Evolutionary conservation across 2,329 filamentous ascomycete species (phyloP).

Genomic region (Neurospora crassa): DNA sequence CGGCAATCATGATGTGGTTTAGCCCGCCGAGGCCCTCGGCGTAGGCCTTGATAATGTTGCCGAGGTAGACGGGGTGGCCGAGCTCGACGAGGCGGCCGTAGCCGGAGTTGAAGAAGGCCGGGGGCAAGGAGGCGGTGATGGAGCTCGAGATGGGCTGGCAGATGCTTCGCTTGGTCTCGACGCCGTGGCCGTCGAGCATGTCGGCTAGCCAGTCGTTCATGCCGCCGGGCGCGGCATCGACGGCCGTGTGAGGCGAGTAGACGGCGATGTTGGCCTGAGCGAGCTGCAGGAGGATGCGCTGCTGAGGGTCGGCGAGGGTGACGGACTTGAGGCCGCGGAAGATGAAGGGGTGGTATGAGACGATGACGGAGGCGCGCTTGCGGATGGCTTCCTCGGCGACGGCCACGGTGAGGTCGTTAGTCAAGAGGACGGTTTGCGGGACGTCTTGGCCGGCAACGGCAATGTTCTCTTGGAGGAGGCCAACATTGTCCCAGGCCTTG

Average conservation of each 20-base stretch:
- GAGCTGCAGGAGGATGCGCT: conserved; percentile 72
- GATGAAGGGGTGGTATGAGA: conserved; percentile 95
- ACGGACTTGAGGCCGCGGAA: conserved; percentile 87
- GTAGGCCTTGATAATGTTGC: conserved; percentile 40
- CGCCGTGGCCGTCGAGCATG: conserved; percentile 53
- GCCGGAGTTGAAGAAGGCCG: conserved; percentile 37
- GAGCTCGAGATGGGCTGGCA: conserved; percentile 34
- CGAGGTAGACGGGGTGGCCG: conserved; percentile 27
- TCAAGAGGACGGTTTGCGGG: conserved; percentile 40
- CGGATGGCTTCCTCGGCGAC: conserved; percentile 86
- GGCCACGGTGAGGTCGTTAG: conserved; percentile 81
- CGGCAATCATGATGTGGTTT: conserved; percentile 29
- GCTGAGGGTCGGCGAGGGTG: conserved; percentile 76
- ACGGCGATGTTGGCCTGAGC: conserved; percentile 84
- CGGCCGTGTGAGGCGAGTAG: conserved; percentile 84
- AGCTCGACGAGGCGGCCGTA: conserved; percentile 44
- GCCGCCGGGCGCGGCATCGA: conserved; percentile 77
- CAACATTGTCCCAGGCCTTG: conserved; percentile 93
- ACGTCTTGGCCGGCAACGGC: conserved; percentile 10
- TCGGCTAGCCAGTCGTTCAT: conserved; percentile 93
- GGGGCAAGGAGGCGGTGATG: conserved; percentile 30
- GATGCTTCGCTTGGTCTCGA: conserved; percentile 29
- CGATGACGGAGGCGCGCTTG: conserved; percentile 64
- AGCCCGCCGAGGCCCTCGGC: conserved; percentile 61
- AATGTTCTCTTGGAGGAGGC: conserved; percentile 53